These are phyloP conservation scores for Lonicera japonica DNA, from an alignment of 129 eudicot genomes.

Conservation along the genomic window DNA sequence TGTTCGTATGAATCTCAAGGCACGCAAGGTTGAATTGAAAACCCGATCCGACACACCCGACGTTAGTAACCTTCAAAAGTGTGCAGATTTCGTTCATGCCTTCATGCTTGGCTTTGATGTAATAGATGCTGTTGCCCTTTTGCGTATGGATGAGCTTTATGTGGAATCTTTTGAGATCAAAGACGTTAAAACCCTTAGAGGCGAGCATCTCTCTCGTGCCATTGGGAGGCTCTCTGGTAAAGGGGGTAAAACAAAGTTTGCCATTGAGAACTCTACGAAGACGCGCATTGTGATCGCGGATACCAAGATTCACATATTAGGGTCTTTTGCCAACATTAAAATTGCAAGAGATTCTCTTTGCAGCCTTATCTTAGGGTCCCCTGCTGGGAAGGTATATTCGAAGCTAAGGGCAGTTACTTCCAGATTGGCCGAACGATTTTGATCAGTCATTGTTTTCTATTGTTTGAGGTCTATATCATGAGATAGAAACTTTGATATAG, in stretches of 20 bases:
- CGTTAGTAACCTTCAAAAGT: constrained; percentile 63
- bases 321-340: constrained; percentile 66
- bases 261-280: constrained; percentile 67
- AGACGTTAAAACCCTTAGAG: constrained; percentile 69
- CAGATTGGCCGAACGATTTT: constrained; percentile 66
- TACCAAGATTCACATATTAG: constrained; percentile 66
- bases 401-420: constrained; percentile 64
- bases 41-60: constrained; percentile 71
- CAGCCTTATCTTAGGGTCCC: constrained; percentile 67
- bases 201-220: constrained; percentile 67
- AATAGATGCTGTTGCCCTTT: constrained; percentile 54
- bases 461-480: not conserved
- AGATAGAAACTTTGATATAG: constrained; percentile 11
- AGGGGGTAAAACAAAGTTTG: constrained; percentile 73
- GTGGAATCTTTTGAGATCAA: constrained; percentile 76
- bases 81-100: constrained; percentile 79
- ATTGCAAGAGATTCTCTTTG: constrained; percentile 67
- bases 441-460: constrained; percentile 7
- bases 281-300: constrained; percentile 77
- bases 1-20: constrained; percentile 70
- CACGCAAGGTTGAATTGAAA: constrained; percentile 60
- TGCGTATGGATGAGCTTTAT: constrained; percentile 68
- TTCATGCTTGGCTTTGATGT: constrained; percentile 77
- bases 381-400: constrained; percentile 64
- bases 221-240: constrained; percentile 72